Conservation (phyloP, 768 basidiomycete genomes). For the Dictyophora rubrovolvata region DNA sequence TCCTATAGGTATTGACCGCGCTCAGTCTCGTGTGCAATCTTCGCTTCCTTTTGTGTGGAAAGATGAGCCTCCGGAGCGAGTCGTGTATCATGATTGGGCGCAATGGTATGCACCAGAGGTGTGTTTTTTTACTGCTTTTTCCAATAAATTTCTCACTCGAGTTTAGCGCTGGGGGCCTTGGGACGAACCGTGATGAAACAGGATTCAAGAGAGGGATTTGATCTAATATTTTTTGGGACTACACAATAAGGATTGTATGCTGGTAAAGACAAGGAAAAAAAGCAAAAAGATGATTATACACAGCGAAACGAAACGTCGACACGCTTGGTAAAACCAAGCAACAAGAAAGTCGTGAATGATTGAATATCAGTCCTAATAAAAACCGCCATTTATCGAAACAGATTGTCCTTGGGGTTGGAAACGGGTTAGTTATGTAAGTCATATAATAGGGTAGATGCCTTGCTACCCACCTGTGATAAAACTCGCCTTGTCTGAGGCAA, state of each 20-base stretch:
- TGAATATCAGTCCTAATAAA: no score
- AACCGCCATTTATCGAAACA: no score
- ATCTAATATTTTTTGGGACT: no score
- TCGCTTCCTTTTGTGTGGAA: background rate
- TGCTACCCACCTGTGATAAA: constrained; percentile 23
- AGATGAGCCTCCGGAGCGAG: background rate
- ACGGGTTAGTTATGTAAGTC: no score
- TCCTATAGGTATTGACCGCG: constrained; percentile 1
- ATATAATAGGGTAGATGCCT: no score
- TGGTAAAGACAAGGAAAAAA: no score
- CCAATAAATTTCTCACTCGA: background rate
- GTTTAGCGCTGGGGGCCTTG: constrained; percentile 6
- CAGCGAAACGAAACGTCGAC: no score
- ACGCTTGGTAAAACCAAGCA: no score
- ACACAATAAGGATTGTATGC: no score
- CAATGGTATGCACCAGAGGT: constrained; percentile 1
- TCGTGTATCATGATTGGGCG: constrained; percentile 2
- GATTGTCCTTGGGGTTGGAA: no score
- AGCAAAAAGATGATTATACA: no score
- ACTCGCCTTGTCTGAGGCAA: constrained; percentile 22
- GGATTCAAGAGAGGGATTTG: background rate
- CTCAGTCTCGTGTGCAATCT: background rate
- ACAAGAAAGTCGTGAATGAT: no score
- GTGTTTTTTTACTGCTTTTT: background rate
- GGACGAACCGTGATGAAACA: background rate